phyloP scores from a whole-genome alignment of 768 basidiomycete species.

The Epithele typhae region DNA sequence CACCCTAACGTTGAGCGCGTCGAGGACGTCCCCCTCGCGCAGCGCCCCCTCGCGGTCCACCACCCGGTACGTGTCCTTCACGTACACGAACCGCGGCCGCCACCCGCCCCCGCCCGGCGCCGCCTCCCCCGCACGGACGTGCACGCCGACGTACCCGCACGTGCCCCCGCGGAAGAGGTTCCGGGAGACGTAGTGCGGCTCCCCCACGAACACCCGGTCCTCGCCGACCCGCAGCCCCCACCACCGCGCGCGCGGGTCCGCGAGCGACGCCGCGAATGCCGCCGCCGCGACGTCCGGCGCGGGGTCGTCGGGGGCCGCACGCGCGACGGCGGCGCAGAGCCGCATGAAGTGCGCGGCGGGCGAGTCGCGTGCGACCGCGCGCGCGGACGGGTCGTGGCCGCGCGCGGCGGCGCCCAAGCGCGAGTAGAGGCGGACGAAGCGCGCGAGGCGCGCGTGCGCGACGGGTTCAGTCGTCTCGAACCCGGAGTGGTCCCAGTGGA shows the following conservation, averaged over 20 bases:
- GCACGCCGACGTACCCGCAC: slow-evolving; percentile 7
- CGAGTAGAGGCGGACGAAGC: neutral
- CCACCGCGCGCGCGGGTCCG: neutral
- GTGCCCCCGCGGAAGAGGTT: slow-evolving; percentile 2
- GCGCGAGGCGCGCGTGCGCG: neutral
- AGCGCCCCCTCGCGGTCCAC: neutral
- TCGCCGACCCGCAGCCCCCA: neutral
- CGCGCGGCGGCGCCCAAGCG: neutral
- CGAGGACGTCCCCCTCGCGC: slow-evolving; percentile 2
- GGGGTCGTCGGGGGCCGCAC: neutral
- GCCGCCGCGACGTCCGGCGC: neutral
- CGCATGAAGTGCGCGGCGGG: neutral
- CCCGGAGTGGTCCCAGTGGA: neutral
- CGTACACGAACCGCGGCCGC: neutral
- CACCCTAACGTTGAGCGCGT: neutral
- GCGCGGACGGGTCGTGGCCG: neutral
- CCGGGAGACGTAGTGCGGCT: neutral
- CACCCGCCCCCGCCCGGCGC: neutral
- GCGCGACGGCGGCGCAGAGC: neutral
- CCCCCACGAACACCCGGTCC: neutral
- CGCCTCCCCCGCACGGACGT: no score
- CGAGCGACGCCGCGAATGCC: neutral
- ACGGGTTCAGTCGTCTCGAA: neutral
- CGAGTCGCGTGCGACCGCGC: neutral
- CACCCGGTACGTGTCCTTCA: slow-evolving; percentile 8